Evolutionary conservation across 768 basidiomycete genomes (phyloP), one percentile per base, ranked within the genome.

Genomic region (Boletus tylopilopsis): DNA sequence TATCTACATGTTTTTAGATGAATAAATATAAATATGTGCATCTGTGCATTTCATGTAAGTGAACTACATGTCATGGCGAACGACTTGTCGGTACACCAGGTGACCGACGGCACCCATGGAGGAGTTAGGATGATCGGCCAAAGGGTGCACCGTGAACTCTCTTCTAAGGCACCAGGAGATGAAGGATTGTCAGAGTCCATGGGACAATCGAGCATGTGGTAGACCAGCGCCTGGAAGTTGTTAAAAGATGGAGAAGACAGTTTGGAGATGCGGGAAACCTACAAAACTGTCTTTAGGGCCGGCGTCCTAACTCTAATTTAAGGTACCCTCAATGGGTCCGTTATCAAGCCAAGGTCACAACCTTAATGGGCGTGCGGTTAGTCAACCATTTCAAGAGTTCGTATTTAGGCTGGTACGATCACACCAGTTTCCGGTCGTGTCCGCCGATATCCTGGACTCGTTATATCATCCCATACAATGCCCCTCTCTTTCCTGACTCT

Each of bases 241-340:
- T 82, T 82, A 83, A 82, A 84, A 82, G 79, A 82, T 81, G 72
- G 11, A 64, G n/a, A n/a, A n/a, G n/a, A n/a, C n/a, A n/a, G n/a
- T n/a, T n/a, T n/a, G n/a, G n/a, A n/a, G n/a, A n/a, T n/a, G n/a
- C n/a, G n/a, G n/a, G n/a, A n/a, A n/a, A n/a, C n/a, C n/a, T n/a
- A n/a, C n/a, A n/a, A n/a, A n/a, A 3, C 6, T 2, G 4, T 41
- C 41, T 74, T 81, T 72, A 80, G 80, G 80, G 80, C 67, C 53
- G 76, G 78, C 54, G 35, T n/a, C n/a, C n/a, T n/a, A n/a, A n/a
- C n/a, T n/a, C n/a, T n/a, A n/a, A n/a, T n/a, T n/a, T n/a, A n/a
- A n/a, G n/a, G n/a, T n/a, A n/a, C n/a, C n/a, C n/a, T 30, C 29
- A 30, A 13, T 30, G 12, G n/a, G n/a, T n/a, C n/a, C n/a, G 29